Conservation (phyloP, 192 early-diverging fungal genomes). For the Backusella circina region DNA sequence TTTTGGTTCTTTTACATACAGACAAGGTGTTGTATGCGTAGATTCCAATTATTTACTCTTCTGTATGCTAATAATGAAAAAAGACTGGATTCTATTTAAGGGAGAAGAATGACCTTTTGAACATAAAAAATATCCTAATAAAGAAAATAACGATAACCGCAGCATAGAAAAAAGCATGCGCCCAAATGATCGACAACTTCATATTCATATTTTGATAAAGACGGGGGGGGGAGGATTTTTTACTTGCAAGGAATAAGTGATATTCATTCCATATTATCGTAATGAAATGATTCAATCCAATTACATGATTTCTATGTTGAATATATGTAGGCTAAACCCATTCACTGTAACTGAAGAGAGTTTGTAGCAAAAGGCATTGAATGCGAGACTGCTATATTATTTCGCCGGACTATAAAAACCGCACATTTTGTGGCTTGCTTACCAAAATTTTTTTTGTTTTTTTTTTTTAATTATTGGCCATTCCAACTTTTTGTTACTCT, state of each 20-base stretch:
- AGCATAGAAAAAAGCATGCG: not conserved
- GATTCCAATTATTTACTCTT: too few relatives aligned
- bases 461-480: slow-evolving; percentile 44
- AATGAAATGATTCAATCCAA: too few relatives aligned
- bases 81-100: not conserved
- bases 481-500: not conserved
- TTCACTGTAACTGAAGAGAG: too few relatives aligned
- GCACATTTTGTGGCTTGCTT: not conserved
- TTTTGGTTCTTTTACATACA: too few relatives aligned
- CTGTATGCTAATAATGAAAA: too few relatives aligned
- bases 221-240: too few relatives aligned
- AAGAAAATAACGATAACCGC: not conserved
- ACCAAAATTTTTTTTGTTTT: not conserved
- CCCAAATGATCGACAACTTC: not conserved
- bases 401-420: not conserved
- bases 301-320: too few relatives aligned
- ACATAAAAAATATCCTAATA: not conserved
- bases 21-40: too few relatives aligned
- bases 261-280: too few relatives aligned
- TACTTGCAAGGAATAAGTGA: too few relatives aligned
- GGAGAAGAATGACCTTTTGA: not conserved
- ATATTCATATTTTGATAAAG: not conserved
- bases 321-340: too few relatives aligned
- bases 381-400: not conserved
- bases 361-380: too few relatives aligned